phyloP scores from a whole-genome alignment of 495 filamentous ascomycete genomes.

The Penicillium crystallinum region DNA sequence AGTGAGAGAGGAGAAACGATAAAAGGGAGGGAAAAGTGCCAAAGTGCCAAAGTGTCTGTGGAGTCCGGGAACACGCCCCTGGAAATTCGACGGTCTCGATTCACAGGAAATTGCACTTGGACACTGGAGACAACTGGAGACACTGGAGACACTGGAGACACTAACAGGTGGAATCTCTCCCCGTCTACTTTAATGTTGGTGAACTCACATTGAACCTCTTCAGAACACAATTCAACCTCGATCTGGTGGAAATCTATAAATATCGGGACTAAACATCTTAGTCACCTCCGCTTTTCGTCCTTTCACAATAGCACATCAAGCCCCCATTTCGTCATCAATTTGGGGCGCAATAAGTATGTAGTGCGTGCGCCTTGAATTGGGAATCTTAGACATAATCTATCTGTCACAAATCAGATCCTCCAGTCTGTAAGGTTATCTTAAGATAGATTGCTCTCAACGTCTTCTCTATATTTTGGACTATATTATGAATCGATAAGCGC shows the following conservation, averaged over 20 bases:
- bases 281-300: not conserved
- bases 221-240: not conserved
- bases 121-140: too few relatives aligned
- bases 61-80: constrained; percentile 1
- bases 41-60: not conserved
- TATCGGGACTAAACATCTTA: not conserved
- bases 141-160: not conserved
- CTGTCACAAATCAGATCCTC: too few relatives aligned
- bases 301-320: too few relatives aligned
- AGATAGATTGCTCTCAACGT: too few relatives aligned
- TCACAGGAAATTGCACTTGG: constrained; percentile 1
- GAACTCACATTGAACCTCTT: not conserved
- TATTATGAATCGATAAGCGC: too few relatives aligned
- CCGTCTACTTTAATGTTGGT: not conserved
- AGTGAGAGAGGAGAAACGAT: constrained; percentile 19
- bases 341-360: too few relatives aligned
- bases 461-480: too few relatives aligned
- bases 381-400: too few relatives aligned
- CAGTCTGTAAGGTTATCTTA: too few relatives aligned
- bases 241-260: not conserved
- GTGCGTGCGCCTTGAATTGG: too few relatives aligned
- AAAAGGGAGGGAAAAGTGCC: constrained; percentile 8
- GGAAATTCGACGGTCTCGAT: constrained; percentile 3
- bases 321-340: too few relatives aligned
- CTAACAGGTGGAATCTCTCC: too few relatives aligned